Evolutionary conservation across 441 rosid genomes (phyloP).

Genomic region (Corymbia calophylla): DNA sequence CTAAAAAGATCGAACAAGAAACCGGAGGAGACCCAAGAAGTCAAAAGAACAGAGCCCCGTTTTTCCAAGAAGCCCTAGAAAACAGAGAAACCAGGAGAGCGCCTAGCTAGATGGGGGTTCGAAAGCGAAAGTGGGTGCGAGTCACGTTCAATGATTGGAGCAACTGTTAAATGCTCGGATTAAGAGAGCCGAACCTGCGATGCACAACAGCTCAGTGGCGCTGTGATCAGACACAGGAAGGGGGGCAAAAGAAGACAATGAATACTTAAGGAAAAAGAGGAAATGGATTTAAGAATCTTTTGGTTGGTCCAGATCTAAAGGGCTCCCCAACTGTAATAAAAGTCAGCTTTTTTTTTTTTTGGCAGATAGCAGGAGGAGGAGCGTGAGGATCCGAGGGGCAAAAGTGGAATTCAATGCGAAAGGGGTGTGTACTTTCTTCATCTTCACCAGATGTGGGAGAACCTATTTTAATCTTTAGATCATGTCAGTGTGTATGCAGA

Average conservation of each 20-base stretch:
- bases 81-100: neutral
- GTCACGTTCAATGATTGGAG: conserved; percentile 38
- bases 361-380: conserved; percentile 21
- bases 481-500: neutral
- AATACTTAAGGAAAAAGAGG: neutral
- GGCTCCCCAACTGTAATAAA: neutral
- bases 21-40: neutral
- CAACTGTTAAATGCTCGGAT: conserved; percentile 13
- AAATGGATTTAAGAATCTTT: neutral
- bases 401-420: conserved; percentile 2
- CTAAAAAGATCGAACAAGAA: neutral
- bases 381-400: conserved; percentile 30
- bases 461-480: neutral
- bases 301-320: conserved; percentile 26
- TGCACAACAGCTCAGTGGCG: neutral
- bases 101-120: neutral
- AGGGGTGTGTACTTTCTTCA: neutral
- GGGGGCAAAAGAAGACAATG: neutral
- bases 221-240: neutral
- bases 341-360: neutral
- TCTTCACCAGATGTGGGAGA: neutral
- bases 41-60: neutral
- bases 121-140: neutral
- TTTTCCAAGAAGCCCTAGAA: conserved; percentile 6
- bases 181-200: conserved; percentile 1